A percentile compares a stretch with the other conserved stretches of the same genome.
Evolutionary conservation across 2,329 filamentous ascomycete species (phyloP).

Genomic region (Fusarium pseudocircinatum): DNA sequence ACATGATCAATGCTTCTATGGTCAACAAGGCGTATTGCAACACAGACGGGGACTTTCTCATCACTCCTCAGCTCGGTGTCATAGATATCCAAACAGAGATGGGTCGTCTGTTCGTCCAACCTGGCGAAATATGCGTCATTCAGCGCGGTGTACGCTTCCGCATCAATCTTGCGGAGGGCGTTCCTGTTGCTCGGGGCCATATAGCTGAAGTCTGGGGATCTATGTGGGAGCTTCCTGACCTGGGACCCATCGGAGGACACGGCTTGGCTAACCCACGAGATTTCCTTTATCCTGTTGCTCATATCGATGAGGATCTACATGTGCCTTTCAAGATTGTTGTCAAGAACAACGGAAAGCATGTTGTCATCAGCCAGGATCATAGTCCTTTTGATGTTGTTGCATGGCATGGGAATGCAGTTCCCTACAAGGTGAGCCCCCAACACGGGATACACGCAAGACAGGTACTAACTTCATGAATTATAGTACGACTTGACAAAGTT

Average conservation of each 20-base stretch:
- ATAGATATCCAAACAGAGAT: slow-evolving; percentile 17
- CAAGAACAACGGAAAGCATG: slow-evolving; percentile 19
- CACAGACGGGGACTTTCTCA: slow-evolving; percentile 20
- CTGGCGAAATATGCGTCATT: slow-evolving; percentile 3
- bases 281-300: slow-evolving; percentile 6
- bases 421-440: slow-evolving; percentile 3
- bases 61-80: slow-evolving; percentile 6
- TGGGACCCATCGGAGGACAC: slow-evolving; percentile 4
- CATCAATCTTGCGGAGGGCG: not conserved
- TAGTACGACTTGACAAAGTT: slow-evolving; percentile 27
- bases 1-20: slow-evolving; percentile 13
- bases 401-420: slow-evolving; percentile 18
- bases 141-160: slow-evolving; percentile 9
- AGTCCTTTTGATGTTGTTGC: slow-evolving; percentile 23
- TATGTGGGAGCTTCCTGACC: slow-evolving; percentile 10
- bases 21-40: slow-evolving; percentile 13
- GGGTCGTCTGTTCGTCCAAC: slow-evolving; percentile 4
- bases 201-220: slow-evolving; percentile 18
- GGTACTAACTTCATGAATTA: fast-evolving
- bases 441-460: fast-evolving
- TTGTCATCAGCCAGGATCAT: slow-evolving; percentile 15
- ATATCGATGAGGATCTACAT: slow-evolving; percentile 8
- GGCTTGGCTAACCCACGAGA: slow-evolving; percentile 14
- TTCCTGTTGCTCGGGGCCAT: not conserved
- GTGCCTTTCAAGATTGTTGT: not conserved